Evolutionary conservation across 1,284 basidiomycete species (phyloP).

Genomic region (Sphagnurus paluster): DNA sequence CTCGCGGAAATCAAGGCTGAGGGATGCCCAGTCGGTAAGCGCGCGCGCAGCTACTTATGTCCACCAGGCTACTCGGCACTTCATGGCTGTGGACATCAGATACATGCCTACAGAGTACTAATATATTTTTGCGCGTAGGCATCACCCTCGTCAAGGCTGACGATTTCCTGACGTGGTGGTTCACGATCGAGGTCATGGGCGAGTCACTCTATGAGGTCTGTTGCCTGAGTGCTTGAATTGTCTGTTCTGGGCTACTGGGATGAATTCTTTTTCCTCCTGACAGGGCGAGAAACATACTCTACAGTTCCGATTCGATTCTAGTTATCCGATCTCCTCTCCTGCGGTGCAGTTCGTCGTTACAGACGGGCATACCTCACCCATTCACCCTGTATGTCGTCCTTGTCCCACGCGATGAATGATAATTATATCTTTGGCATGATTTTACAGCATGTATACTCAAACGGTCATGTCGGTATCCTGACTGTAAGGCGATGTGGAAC

Average conservation of each 20-base stretch:
- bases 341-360: conserved; percentile 78
- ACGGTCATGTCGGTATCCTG: conserved; percentile 67
- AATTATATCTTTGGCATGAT: conserved; percentile 17
- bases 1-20: conserved; percentile 68
- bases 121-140: conserved; percentile 39
- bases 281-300: conserved; percentile 78
- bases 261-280: no score
- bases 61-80: background rate
- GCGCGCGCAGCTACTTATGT: conserved; percentile 20
- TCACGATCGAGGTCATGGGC: conserved; percentile 77
- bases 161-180: conserved; percentile 71
- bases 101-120: conserved; percentile 1
- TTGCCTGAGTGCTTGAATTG: background rate
- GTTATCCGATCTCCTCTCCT: conserved; percentile 81
- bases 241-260: conserved; percentile 21
- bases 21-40: conserved; percentile 68
- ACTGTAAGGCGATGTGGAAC: background rate
- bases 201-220: conserved; percentile 67
- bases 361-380: conserved; percentile 58
- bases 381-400: conserved; percentile 67
- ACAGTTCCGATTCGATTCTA: conserved; percentile 73
- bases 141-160: conserved; percentile 71
- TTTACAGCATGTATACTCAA: conserved; percentile 77
- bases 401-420: conserved; percentile 1
- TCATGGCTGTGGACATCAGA: background rate